Evolutionary conservation across 148 eudicot species (phyloP), one percentile per base, ranked within the genome.

Genomic region (Chenopodium suecicum): DNA sequence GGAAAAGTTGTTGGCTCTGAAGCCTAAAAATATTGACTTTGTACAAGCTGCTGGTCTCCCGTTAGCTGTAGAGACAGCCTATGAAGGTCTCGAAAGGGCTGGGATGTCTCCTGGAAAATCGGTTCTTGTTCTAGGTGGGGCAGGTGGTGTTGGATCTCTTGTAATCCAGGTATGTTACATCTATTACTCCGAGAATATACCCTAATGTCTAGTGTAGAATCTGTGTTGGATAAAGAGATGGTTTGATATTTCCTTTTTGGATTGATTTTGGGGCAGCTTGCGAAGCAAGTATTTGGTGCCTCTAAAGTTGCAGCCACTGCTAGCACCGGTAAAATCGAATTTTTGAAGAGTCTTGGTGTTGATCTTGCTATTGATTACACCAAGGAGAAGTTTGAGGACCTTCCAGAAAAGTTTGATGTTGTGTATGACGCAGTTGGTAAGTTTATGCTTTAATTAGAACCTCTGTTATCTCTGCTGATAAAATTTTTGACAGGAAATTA

Each of bases 251-350:
- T 22, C 6, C 2, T 32, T 10, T 56, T 16, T 22, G n/a, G 48
- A 48, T 44, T 81, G 67, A 48, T 44, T 34, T 81, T 62, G 31
- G 71, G 76, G 87, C 90, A 96, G 99, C 83, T 94, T 9, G 99
- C 99, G 3, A 96, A 94, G 77, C 94, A 94, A 69, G 98, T 94
- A 41, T 94, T 94, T 87, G 98, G 95, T 67, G 98, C 99, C 71
- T 96, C 98, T 62, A 92, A 78, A 86, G 95, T 94, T 29, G 99
- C 98, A 75, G 99, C 99, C 27, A 96, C 99, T n/a, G 87, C 99
- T 62, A 96, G 99, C 88, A 92, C 99, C 3, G 90, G 92, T 23
- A 96, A 96, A 81, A 65, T 88, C 70, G 99, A 94, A 9, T 78
- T 96, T 76, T 79, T 96, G 32, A 96, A 86, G 88, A 91, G 97